These are phyloP conservation scores for Trichoderma sp. DNA, from an alignment of 2,329 filamentous ascomycete genomes.

Conservation along the genomic window DNA sequence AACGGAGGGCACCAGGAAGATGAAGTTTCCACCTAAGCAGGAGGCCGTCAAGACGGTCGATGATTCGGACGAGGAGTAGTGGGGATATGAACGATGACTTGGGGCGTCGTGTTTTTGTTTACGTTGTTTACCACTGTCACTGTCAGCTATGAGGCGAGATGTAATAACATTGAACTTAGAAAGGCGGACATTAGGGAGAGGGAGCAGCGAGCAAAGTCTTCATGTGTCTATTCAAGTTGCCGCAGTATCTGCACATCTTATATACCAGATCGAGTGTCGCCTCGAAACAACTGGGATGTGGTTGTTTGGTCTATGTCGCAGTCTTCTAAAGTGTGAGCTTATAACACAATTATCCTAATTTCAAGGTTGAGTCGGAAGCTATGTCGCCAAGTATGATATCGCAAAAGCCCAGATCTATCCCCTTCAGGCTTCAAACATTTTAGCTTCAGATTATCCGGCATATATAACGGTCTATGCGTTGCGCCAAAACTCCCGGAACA, in stretches of 20 bases:
- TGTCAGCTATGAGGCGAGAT: neutral
- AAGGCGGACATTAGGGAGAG: neutral
- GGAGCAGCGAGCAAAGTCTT: neutral
- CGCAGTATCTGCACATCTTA: neutral
- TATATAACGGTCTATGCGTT: no score
- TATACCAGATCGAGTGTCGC: neutral
- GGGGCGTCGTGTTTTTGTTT: neutral
- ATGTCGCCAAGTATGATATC: no score
- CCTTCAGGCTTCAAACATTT: no score
- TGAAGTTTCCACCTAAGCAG: conserved; percentile 36
- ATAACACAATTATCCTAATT: neutral
- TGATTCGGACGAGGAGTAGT: conserved; percentile 6
- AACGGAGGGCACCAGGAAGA: conserved; percentile 28
- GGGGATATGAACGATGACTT: neutral
- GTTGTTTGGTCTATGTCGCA: neutral
- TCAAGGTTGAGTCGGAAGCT: neutral
- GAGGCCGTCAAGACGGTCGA: neutral
- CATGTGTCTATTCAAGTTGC: neutral
- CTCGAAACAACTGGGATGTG: no score
- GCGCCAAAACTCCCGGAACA: no score
- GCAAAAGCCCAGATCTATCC: no score
- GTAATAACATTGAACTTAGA: neutral
- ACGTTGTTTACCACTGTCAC: neutral
- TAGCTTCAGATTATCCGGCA: no score
- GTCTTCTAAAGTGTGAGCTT: neutral